These are phyloP conservation scores for Cicer judaicum DNA, from an alignment of 306 rosid species.

Conservation along the genomic window DNA sequence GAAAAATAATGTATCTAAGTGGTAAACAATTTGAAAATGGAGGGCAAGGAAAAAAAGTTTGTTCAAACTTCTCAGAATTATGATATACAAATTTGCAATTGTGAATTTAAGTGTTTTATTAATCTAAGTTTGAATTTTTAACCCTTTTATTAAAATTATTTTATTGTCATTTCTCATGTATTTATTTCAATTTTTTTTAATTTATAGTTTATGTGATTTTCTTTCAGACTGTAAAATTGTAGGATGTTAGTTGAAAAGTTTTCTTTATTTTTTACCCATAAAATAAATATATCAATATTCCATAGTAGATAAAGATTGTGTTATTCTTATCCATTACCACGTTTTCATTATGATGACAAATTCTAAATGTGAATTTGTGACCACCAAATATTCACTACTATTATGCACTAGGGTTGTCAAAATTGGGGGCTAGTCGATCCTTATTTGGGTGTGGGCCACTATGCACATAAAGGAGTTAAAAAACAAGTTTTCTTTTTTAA, in stretches of 20 bases:
- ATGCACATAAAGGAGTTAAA: too few relatives aligned
- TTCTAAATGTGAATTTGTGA: too few relatives aligned
- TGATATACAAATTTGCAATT: conserved; percentile 5
- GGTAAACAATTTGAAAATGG: conserved; percentile 23
- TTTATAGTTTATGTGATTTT: not conserved
- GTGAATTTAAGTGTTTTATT: conserved; percentile 35
- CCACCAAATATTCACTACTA: too few relatives aligned
- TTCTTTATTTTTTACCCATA: not conserved
- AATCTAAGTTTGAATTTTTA: not conserved
- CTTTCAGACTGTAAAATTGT: conserved; percentile 21
- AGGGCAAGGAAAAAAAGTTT: conserved; percentile 21
- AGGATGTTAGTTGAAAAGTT: not conserved
- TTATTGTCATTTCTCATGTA: conserved; percentile 20
- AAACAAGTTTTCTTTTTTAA: too few relatives aligned
- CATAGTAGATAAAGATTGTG: not conserved
- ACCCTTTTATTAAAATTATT: not conserved
- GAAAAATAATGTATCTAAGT: conserved; percentile 20
- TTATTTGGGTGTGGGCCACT: too few relatives aligned
- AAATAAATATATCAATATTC: not conserved
- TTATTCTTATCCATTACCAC: too few relatives aligned
- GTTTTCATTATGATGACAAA: too few relatives aligned
- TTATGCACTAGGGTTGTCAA: too few relatives aligned
- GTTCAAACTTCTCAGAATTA: conserved; percentile 14
- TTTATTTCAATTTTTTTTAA: not conserved
- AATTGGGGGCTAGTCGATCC: too few relatives aligned